Conservation (phyloP, 306 rosid species). For the Abrus pulchellus region DNA sequence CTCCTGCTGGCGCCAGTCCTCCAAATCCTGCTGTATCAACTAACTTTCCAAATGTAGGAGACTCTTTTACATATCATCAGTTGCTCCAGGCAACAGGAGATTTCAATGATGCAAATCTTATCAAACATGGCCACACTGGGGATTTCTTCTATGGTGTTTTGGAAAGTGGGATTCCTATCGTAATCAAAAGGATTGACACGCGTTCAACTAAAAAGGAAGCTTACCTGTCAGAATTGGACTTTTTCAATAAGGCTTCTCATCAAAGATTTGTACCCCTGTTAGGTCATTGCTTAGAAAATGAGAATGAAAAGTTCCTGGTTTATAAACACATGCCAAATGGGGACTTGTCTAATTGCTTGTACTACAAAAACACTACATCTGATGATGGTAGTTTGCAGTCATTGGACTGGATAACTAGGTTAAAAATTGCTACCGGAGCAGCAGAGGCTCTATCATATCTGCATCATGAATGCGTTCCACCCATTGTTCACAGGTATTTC, state of each 20-base stretch:
- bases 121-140: conserved; percentile 87
- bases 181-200: conserved; percentile 77
- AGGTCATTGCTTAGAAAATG: conserved; percentile 91
- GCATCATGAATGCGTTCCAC: conserved; percentile 90
- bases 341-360: conserved; percentile 82
- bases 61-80: conserved; percentile 75
- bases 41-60: conserved; percentile 72
- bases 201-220: conserved; percentile 62
- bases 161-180: conserved; percentile 76
- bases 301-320: conserved; percentile 84
- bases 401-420: conserved; percentile 97
- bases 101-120: conserved; percentile 70
- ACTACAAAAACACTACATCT: conserved; percentile 60
- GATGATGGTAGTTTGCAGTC: conserved; percentile 80
- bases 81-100: conserved; percentile 81
- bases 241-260: conserved; percentile 77
- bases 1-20: conserved; percentile 59
- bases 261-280: conserved; percentile 80
- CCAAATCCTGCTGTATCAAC: conserved; percentile 60
- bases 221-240: conserved; percentile 73
- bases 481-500: conserved; percentile 88
- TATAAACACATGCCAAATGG: conserved; percentile 84
- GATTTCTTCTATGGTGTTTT: conserved; percentile 80
- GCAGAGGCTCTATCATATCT: conserved; percentile 89
- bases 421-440: conserved; percentile 91